Base-by-base conservation (phyloP, 345 rosid genomes). In the Carallia brachiata region DNA sequence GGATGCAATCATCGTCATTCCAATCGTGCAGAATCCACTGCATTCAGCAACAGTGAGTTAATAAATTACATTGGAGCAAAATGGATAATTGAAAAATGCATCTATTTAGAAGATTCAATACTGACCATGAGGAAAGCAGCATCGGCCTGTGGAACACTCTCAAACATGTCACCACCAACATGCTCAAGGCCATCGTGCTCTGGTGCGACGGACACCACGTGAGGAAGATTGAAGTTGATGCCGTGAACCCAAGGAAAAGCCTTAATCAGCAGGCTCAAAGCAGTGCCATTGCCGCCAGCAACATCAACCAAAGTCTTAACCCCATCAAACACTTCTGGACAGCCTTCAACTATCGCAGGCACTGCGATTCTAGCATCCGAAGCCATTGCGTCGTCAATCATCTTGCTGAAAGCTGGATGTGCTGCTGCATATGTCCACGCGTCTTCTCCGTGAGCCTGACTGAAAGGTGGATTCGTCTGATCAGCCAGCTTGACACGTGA, bases 221-320 rank as follows among this genome's bases (percentile, higher is more conserved):
- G 90, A 66, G 93, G 88, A 62, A 88, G 87, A 78, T 93, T 97
- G 36, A 93, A 93, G 66, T 87, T 93, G 52, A 84, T 77, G 62
- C 88, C 91, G 31, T 61, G 57, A 50, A 90, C 80, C 85, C 83
- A 79, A 2, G 98, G 92, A 57, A 78, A 86, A 40, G 84, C 85
- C 72, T 85, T 79, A 5, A 82, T 82, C 73, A 93, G 17, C 73
- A 78, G 52, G 12, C 83, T 68, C 76, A 86, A 16, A 53, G 84
- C 32, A 39, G 88, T 86, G 52, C 97, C 97, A 10, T 80, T 80
- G 2, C 92, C 86, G 0, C 96, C 98, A 30, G 93, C 96, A 12
- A 90, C 88, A 61, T 93, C 97, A 18, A 89, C 92, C 84, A 90
- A 44, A 16, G 75, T 85, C 36, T 53, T 54, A 23, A 89, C 36